A percentile compares a stretch with the other conserved stretches of the same genome.
phyloP scores from a whole-genome alignment of 2,329 filamentous ascomycete species.

The Aspergillus texensis region DNA sequence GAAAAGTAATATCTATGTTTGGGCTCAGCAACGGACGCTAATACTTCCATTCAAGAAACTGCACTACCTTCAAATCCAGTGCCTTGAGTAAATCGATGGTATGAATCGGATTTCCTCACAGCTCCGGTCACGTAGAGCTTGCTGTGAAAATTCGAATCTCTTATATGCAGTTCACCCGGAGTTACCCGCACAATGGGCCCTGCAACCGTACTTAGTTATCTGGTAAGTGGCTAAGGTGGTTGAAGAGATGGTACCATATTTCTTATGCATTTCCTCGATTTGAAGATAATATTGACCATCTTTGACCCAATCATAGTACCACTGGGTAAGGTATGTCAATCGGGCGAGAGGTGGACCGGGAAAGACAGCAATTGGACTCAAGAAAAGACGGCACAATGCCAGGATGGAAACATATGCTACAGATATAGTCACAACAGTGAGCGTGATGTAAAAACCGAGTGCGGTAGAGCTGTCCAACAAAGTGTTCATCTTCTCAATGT shows the following conservation, averaged over 20 bases:
- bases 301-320: constrained; percentile 6
- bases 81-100: not conserved
- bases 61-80: constrained; percentile 2
- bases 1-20: not conserved
- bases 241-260: not conserved
- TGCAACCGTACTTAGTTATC: not conserved
- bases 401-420: too few relatives aligned
- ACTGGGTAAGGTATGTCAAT: not conserved
- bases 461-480: too few relatives aligned
- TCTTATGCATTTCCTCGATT: constrained; percentile 1
- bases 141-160: not conserved
- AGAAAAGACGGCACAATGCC: not conserved
- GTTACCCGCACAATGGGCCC: constrained; percentile 4
- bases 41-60: not conserved
- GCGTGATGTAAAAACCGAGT: too few relatives aligned
- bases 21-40: not conserved
- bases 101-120: not conserved
- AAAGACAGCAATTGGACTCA: constrained; percentile 1
- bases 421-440: too few relatives aligned
- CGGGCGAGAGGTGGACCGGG: constrained; percentile 1
- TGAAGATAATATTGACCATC: constrained; percentile 3
- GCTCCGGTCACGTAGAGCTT: not conserved
- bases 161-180: constrained; percentile 1
- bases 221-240: not conserved
- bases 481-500: too few relatives aligned